Percentiles rank a stretch among this genome's conserved stretches.
These are phyloP conservation scores for Vaccinium vitisidaea DNA, from an alignment of 148 eudicot genomes.

Conservation along the genomic window DNA sequence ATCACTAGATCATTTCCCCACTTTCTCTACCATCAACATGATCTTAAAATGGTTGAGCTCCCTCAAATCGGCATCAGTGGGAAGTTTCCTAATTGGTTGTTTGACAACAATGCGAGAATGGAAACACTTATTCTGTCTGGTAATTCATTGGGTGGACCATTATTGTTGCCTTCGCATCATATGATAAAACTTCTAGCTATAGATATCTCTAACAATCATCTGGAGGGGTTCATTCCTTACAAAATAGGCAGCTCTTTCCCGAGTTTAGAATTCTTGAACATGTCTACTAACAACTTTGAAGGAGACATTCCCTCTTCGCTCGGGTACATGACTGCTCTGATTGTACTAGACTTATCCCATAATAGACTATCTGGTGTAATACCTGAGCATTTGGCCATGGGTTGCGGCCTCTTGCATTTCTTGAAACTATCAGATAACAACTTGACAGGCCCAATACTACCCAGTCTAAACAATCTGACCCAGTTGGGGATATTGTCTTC, in stretches of 20 bases:
- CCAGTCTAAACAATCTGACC: neutral
- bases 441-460: conserved; percentile 10
- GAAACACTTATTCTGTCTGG: neutral
- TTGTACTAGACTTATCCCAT: neutral
- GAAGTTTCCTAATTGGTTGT: conserved; percentile 17
- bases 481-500: neutral
- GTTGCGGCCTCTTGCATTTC: neutral
- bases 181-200: too few relatives aligned
- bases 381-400: conserved; percentile 5
- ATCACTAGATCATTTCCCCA: neutral
- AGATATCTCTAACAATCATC: too few relatives aligned
- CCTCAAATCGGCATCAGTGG: too few relatives aligned
- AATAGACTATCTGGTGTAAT: neutral
- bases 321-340: neutral
- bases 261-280: neutral
- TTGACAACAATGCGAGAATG: conserved; percentile 8
- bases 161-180: neutral
- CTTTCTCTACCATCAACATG: conserved; percentile 16
- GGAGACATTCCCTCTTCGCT: conserved; percentile 11
- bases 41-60: neutral
- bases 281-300: conserved; percentile 13
- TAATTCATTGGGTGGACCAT: conserved; percentile 1
- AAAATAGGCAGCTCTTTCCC: neutral
- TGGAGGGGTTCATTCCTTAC: neutral
- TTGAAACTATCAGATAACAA: conserved; percentile 12